Evolutionary conservation across 2,329 filamentous ascomycete genomes (phyloP), one percentile per base, ranked within the genome.

Genomic region (Cladophialophora immunda): DNA sequence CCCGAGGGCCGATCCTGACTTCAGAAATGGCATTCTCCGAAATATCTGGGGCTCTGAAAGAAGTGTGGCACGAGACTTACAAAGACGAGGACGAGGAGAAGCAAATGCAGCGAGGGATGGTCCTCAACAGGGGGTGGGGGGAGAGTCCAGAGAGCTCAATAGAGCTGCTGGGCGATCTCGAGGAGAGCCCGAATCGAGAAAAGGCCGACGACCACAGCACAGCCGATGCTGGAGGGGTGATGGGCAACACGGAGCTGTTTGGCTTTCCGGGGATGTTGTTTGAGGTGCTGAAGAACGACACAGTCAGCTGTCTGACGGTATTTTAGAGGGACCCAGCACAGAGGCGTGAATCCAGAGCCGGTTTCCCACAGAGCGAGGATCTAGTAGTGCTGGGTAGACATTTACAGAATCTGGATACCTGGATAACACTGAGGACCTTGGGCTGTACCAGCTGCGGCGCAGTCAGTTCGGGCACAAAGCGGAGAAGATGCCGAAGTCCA

Each of bases 211-310:
- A 64, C 7, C 30, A 55, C 15, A 54, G 60, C 4, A 64, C 73
- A 70, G 32, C 81, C 80, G 81, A 84, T 72, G 77, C 87, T 80
- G 80, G 86, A 79, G 76, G 83, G 78, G 76, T 89, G 69, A 78
- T 90, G 68, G 88, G 87, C 22, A 91, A 90, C 64, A 97, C 94
- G 17, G 94, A 94, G 68, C 80, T 99, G 30, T 98, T 93, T 81
- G 94, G 94, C 1, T 97, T 97, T 75, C 94, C 95, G 0, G 94
- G 95, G 0, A 81, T 98, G 78, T 88, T 97, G 55, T 98, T 99
- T 81, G 95, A 99, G 80, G 94, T 99, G 30, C 80, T 98, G 78
- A 94, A 92, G 87, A 97, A 97, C 76, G 93, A 92, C 3, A 90
- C 89, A 68, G 92, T 99, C 27, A 96, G 93, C 78, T 91, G 92